Conservation (phyloP, 2,329 filamentous ascomycete species). For the Xylariaceae sp. region DNA sequence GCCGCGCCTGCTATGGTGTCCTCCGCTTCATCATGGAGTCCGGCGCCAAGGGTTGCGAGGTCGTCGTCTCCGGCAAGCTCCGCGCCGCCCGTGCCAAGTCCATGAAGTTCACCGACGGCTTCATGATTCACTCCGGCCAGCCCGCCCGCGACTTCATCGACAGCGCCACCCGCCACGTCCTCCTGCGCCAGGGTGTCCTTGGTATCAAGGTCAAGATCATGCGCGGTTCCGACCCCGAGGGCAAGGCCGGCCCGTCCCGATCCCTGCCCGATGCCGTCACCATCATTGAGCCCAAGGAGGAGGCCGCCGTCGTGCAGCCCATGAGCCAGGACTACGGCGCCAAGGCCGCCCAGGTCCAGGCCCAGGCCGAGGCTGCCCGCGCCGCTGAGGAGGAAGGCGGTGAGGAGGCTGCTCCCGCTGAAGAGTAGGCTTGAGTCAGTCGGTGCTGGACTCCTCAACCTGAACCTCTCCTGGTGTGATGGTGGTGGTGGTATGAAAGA, state of each 20-base stretch:
- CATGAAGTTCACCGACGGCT: constrained; percentile 99
- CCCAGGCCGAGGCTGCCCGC: constrained; percentile 56
- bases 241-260: constrained; percentile 97
- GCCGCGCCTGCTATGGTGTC: constrained; percentile 99
- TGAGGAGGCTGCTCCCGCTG: constrained; percentile 45
- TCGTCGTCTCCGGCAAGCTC: constrained; percentile 98
- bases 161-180: constrained; percentile 95
- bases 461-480: constrained; percentile 12
- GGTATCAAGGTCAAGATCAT: constrained; percentile 99
- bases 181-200: constrained; percentile 98
- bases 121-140: constrained; percentile 99
- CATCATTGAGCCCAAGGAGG: constrained; percentile 99
- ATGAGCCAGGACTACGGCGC: constrained; percentile 98
- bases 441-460: constrained; percentile 32
- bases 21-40: constrained; percentile 99
- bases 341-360: constrained; percentile 67
- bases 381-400: constrained; percentile 50
- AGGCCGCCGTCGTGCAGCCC: constrained; percentile 89
- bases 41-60: constrained; percentile 99
- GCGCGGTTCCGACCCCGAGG: constrained; percentile 98
- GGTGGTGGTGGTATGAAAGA: no score
- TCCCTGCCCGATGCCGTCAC: constrained; percentile 96
- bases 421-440: constrained; percentile 40
- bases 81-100: constrained; percentile 98
- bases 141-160: constrained; percentile 99